A percentile compares a stretch with the other conserved stretches of the same genome.
Evolutionary conservation across 2,329 filamentous ascomycete genomes (phyloP).

Genomic region (Pseudogymnoascus verrucosus): DNA sequence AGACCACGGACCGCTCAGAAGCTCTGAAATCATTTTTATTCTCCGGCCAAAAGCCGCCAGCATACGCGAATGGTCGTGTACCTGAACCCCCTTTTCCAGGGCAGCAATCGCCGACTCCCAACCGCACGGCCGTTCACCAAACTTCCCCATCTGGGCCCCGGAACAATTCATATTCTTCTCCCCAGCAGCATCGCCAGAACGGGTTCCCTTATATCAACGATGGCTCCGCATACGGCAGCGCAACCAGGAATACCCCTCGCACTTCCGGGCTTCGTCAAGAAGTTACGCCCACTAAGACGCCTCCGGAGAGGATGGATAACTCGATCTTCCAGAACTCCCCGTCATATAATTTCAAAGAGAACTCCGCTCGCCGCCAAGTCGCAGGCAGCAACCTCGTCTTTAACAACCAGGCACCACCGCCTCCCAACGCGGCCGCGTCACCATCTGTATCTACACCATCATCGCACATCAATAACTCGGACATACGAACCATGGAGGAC

Average conservation of each 20-base stretch:
- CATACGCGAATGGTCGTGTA: not conserved
- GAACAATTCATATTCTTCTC: not conserved
- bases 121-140: not conserved
- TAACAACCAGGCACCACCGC: not conserved
- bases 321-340: not conserved
- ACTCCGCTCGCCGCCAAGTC: not conserved
- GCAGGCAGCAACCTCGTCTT: not conserved
- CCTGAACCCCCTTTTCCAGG: not conserved
- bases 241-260: constrained; percentile 17
- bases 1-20: constrained; percentile 35
- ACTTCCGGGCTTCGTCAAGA: constrained; percentile 28
- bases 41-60: constrained; percentile 24
- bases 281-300: constrained; percentile 25
- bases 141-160: not conserved
- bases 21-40: constrained; percentile 52
- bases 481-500: constrained; percentile 28
- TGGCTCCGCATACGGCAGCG: constrained; percentile 12
- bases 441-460: not conserved
- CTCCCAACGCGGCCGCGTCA: not conserved
- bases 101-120: not conserved
- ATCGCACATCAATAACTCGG: constrained; percentile 10
- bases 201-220: constrained; percentile 16
- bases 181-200: constrained; percentile 12
- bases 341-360: constrained; percentile 1
- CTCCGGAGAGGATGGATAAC: constrained; percentile 13